These are phyloP conservation scores for Fusarium veterinarium DNA, from an alignment of 2,329 filamentous ascomycete species.

Conservation along the genomic window DNA sequence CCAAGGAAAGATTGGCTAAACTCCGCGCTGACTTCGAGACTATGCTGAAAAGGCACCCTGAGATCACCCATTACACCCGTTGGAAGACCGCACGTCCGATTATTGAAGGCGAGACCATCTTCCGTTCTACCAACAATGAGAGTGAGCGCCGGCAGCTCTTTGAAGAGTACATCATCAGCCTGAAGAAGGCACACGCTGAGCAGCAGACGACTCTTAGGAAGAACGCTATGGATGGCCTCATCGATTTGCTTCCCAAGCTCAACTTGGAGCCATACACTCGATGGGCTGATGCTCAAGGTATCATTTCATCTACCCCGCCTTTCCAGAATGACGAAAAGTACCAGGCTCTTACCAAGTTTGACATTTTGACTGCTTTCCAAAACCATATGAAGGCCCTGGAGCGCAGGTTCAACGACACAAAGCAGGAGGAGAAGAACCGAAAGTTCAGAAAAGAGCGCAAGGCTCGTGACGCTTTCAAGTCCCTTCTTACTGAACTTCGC, in stretches of 20 bases:
- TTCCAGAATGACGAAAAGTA: slow-evolving; percentile 89
- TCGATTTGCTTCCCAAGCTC: slow-evolving; percentile 80
- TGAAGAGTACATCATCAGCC: slow-evolving; percentile 88
- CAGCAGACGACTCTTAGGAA: slow-evolving; percentile 78
- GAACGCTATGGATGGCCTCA: slow-evolving; percentile 85
- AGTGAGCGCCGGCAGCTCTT: slow-evolving; percentile 89
- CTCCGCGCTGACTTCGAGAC: slow-evolving; percentile 92
- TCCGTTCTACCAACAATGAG: slow-evolving; percentile 90
- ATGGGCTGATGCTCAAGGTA: slow-evolving; percentile 89
- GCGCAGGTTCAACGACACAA: slow-evolving; percentile 88
- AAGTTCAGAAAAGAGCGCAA: slow-evolving; percentile 86
- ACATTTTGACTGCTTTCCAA: slow-evolving; percentile 93
- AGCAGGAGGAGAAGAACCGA: slow-evolving; percentile 86
- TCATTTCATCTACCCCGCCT: slow-evolving; percentile 80
- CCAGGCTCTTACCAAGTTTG: slow-evolving; percentile 84
- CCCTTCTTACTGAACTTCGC: slow-evolving; percentile 79
- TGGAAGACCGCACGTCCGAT: slow-evolving; percentile 97
- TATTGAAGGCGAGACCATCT: slow-evolving; percentile 94
- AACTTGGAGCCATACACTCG: slow-evolving; percentile 92
- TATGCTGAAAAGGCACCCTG: slow-evolving; percentile 95
- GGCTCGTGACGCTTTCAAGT: slow-evolving; percentile 82
- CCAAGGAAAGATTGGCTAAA: slow-evolving; percentile 92
- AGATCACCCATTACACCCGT: slow-evolving; percentile 96
- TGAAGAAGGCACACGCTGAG: slow-evolving; percentile 84
- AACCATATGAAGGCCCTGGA: slow-evolving; percentile 94